phyloP scores from a whole-genome alignment of 129 eudicot species.

The Ambrosia trifida region DNA sequence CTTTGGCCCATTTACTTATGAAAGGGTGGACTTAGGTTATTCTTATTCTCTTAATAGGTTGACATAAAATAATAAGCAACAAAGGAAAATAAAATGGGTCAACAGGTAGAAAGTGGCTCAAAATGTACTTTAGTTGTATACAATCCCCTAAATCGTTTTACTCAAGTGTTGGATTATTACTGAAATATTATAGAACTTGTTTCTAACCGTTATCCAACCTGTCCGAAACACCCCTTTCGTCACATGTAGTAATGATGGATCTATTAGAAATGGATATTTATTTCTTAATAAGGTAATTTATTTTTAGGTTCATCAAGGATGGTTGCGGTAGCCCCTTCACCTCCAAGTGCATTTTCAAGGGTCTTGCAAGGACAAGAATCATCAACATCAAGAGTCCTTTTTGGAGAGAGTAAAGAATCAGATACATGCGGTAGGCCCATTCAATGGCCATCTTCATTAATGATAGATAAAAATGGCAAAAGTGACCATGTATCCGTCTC shows the following conservation, averaged over 20 bases:
- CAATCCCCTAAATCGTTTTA: too few species aligned
- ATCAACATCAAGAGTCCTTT: slow-evolving; percentile 53
- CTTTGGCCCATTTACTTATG: not conserved
- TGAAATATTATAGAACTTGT: not conserved
- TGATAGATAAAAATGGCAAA: slow-evolving; percentile 53
- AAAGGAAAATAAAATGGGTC: not conserved
- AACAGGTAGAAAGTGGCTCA: not conserved
- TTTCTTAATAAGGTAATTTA: not conserved
- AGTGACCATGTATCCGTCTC: slow-evolving; percentile 41
- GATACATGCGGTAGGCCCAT: slow-evolving; percentile 62
- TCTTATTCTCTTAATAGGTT: not conserved
- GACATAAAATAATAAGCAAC: not conserved
- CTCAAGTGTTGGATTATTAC: not conserved
- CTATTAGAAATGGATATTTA: not conserved
- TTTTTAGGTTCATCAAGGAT: slow-evolving; percentile 58
- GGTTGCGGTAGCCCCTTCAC: slow-evolving; percentile 61
- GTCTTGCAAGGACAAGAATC: slow-evolving; percentile 82
- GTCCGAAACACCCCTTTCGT: not conserved
- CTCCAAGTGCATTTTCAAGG: slow-evolving; percentile 61
- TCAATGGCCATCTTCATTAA: slow-evolving; percentile 50
- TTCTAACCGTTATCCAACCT: not conserved
- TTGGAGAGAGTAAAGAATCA: slow-evolving; percentile 65
- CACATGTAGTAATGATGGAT: not conserved
- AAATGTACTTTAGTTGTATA: too few species aligned
- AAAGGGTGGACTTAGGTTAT: not conserved